These are phyloP conservation scores for Aureobasidium sp. DNA, from an alignment of 2,329 filamentous ascomycete species.

Conservation along the genomic window DNA sequence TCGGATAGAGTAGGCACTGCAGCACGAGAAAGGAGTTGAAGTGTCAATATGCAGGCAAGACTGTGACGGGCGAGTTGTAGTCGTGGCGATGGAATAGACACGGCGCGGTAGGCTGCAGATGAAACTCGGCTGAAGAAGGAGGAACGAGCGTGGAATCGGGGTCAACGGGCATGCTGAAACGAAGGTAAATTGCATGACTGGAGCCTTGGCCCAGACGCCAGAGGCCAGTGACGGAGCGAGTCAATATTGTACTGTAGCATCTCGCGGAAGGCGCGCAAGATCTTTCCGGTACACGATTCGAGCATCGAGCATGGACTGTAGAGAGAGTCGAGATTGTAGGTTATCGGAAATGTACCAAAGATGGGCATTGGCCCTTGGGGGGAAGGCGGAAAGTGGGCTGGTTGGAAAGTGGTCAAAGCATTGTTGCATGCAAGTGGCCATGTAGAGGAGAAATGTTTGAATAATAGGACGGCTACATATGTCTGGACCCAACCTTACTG, in stretches of 20 bases:
- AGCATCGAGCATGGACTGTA: slow-evolving; percentile 4
- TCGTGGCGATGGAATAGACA: neutral
- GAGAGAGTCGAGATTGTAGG: neutral
- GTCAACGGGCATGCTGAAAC: slow-evolving; percentile 6
- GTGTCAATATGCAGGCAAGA: neutral
- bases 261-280: neutral
- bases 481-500: neutral
- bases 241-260: neutral
- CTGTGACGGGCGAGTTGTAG: slow-evolving; percentile 1
- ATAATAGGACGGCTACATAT: neutral
- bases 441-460: neutral
- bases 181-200: slow-evolving; percentile 7
- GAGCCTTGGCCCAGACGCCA: neutral
- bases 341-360: slow-evolving; percentile 4
- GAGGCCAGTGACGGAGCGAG: neutral
- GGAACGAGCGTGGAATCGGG: neutral
- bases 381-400: neutral
- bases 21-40: neutral
- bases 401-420: neutral
- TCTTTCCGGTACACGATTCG: neutral
- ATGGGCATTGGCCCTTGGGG: neutral
- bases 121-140: slow-evolving; percentile 2
- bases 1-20: neutral
- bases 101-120: neutral
- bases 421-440: neutral